These are phyloP conservation scores for Nowakowskiella sp. DNA, from an alignment of 192 early-diverging fungal species.

Conservation along the genomic window DNA sequence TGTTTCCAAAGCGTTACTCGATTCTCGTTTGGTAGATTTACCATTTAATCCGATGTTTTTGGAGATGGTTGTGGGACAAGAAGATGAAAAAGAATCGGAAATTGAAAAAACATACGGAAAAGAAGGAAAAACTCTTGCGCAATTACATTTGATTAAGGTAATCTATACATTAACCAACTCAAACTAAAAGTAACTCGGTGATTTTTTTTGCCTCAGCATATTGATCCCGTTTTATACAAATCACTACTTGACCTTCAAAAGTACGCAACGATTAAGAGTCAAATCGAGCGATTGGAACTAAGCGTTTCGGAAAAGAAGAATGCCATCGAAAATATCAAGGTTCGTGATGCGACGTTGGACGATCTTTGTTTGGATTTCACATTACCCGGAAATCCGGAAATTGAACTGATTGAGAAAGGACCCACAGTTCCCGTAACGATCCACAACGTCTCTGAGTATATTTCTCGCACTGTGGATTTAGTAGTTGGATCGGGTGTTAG, in stretches of 20 bases:
- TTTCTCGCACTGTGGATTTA: slow-evolving; percentile 54
- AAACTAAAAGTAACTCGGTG: slow-evolving; percentile 6
- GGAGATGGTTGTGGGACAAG: slow-evolving; percentile 51
- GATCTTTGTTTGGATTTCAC: slow-evolving; percentile 79
- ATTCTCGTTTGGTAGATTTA: slow-evolving; percentile 78
- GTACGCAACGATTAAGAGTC: slow-evolving; percentile 53
- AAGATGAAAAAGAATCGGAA: slow-evolving; percentile 23
- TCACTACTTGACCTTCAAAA: slow-evolving; percentile 59
- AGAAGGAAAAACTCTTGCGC: slow-evolving; percentile 4
- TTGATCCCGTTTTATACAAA: slow-evolving; percentile 59
- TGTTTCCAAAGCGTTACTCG: slow-evolving; percentile 80
- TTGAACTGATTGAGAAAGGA: slow-evolving; percentile 60
- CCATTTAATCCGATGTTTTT: slow-evolving; percentile 70
- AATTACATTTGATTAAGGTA: slow-evolving; percentile 20
- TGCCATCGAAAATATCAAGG: slow-evolving; percentile 41
- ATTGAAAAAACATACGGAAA: slow-evolving; percentile 10
- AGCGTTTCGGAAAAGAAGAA: slow-evolving; percentile 31
- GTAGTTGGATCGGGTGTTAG: slow-evolving; percentile 59
- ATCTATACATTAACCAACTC: slow-evolving; percentile 1
- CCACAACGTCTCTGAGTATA: slow-evolving; percentile 73
- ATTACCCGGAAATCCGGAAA: slow-evolving; percentile 66
- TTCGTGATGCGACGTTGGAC: slow-evolving; percentile 37
- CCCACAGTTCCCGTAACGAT: slow-evolving; percentile 61
- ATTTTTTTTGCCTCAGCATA: slow-evolving; percentile 31
- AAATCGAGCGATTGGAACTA: slow-evolving; percentile 53